Base-by-base conservation (phyloP, 169 alveolate species). In the Fabrea salina region DNA sequence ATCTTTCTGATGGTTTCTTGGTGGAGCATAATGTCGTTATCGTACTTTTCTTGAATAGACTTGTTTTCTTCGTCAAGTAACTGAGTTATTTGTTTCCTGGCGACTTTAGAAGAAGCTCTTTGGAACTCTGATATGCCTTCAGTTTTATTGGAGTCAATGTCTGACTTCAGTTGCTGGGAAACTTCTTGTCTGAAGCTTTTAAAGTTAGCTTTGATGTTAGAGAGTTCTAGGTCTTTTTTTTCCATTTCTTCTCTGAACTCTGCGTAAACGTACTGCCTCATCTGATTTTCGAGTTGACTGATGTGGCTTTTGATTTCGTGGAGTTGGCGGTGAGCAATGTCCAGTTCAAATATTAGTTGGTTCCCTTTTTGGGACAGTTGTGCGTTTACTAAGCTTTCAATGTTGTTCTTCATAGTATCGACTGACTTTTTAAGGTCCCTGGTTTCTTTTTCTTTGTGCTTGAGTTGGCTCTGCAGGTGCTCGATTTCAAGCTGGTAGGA, bases 301-400 rank as follows among this genome's bases (percentile, higher is more conserved):
- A 88, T 82, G 72, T 91, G 86, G 59, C 87, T 93, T 64, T 91
- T 91, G 56, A 88, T 72, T 2, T 84, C 85, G 67, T 89, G 82
- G 41, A 88, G 82, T 76, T 89, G 87, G 0, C 96, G 66, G 59
- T 86, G 80, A 56, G 85, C 82, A 40, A 78, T 61, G 66, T 91
- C 96, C 72, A 89, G 85, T 77, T 89, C 94, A 82, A 86, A 91
- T 39, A 91, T 89, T 40, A 88, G 72, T 61, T 74, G 57, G 80
- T 91, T 91, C 54, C 92, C 92, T 11, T 89, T 85, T 54, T 86
- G 86, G 32, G 91, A 89, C 71, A 89, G 68, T 57, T 91, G 82
- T 0, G 96, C 84, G 66, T 87, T 89, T 6, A 89, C 80, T 5
- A 91, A 64, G 79, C 84, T 89, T 49, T 91, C 96, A 61, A 91